Evolutionary conservation across 352 stramenopile species (phyloP).

Genomic region (Peronospora destructor): DNA sequence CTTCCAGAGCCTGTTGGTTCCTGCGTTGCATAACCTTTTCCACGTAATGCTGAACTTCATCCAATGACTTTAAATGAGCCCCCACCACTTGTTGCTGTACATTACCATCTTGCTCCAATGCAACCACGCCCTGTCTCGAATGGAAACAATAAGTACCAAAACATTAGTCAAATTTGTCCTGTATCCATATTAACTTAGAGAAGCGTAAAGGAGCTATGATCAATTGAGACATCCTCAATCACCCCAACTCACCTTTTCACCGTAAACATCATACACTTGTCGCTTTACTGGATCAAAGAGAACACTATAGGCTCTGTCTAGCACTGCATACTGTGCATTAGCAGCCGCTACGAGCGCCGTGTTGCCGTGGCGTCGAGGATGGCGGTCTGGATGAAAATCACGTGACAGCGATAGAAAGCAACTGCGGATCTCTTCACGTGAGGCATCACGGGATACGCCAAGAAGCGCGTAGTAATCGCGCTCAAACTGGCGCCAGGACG

Average conservation of each 20-base stretch:
- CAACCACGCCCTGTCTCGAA: conserved; percentile 37
- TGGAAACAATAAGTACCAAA: not conserved
- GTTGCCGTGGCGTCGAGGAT: conserved; percentile 30
- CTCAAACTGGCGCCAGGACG: conserved; percentile 51
- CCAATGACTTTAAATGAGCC: conserved; percentile 37
- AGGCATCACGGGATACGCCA: conserved; percentile 49
- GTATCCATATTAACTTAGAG: conserved; percentile 7
- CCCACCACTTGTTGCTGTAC: conserved; percentile 32
- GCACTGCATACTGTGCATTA: conserved; percentile 69
- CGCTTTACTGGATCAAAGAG: conserved; percentile 60
- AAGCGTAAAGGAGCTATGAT: not conserved
- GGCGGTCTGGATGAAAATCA: conserved; percentile 81
- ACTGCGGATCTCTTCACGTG: conserved; percentile 54
- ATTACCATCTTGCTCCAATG: conserved; percentile 51
- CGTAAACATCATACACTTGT: conserved; percentile 70
- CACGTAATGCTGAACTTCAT: conserved; percentile 49
- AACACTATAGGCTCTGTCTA: conserved; percentile 81
- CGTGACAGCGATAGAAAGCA: conserved; percentile 66
- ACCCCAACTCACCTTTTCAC: conserved; percentile 41
- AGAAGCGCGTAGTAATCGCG: conserved; percentile 83
- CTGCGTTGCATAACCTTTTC: conserved; percentile 49
- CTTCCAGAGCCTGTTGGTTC: conserved; percentile 66
- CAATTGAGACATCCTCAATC: not conserved
- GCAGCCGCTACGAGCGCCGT: conserved; percentile 49
- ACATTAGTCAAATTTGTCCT: not conserved